A percentile compares a stretch with the other conserved stretches of the same genome.
Evolutionary conservation across 1,139 yeast genomes (phyloP).

Genomic region (Yamadazyma trypodendri): DNA sequence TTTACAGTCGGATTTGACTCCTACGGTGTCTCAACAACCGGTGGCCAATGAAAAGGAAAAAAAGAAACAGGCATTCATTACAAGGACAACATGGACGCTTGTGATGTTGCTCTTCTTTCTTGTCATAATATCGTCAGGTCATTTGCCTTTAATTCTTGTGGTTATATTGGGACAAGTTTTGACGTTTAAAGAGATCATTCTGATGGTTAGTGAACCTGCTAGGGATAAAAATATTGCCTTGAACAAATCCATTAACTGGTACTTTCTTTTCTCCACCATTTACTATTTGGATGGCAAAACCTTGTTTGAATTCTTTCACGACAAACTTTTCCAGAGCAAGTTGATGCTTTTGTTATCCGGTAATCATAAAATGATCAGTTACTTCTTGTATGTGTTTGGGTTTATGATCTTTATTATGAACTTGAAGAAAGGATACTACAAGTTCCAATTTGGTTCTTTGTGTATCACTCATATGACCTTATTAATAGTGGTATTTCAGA

Average conservation of each 20-base stretch:
- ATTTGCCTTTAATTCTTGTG: conserved; percentile 70
- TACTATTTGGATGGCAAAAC: conserved; percentile 89
- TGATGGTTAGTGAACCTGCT: conserved; percentile 81
- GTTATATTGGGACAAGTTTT: conserved; percentile 75
- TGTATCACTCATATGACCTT: conserved; percentile 95
- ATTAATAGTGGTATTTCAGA: conserved; percentile 87
- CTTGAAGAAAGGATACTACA: conserved; percentile 82
- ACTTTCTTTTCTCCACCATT: conserved; percentile 73
- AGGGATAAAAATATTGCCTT: conserved; percentile 80
- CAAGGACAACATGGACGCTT: conserved; percentile 92
- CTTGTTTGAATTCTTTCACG: conserved; percentile 60
- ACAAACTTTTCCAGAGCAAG: conserved; percentile 41
- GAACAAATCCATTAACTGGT: conserved; percentile 89
- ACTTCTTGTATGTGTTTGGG: conserved; percentile 82
- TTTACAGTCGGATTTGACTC: not conserved
- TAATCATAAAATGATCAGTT: conserved; percentile 83
- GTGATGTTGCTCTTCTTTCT: conserved; percentile 84
- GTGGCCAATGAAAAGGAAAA: conserved; percentile 45
- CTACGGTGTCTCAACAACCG: conserved; percentile 4
- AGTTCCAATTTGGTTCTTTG: conserved; percentile 90
- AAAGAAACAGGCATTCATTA: conserved; percentile 79
- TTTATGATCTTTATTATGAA: conserved; percentile 88
- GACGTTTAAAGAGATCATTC: conserved; percentile 88
- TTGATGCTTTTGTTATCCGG: conserved; percentile 42
- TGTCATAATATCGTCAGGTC: conserved; percentile 79